phyloP scores from a whole-genome alignment of 352 stramenopile genomes.

The Thalassiosira mediterranea region DNA sequence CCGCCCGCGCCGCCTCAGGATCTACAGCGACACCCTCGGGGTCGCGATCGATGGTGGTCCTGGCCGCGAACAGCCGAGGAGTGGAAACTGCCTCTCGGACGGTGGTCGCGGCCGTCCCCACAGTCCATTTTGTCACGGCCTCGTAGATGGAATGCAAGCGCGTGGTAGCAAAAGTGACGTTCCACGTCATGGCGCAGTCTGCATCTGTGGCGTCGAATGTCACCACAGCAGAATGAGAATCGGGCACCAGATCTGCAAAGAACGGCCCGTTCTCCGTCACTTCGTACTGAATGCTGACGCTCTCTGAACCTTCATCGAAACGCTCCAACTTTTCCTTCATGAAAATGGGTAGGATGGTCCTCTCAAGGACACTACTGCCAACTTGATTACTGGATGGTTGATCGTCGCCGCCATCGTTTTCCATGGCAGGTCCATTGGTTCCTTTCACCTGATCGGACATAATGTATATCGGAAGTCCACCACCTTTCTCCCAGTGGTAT shows the following conservation, averaged over 20 bases:
- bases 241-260: constrained; percentile 45
- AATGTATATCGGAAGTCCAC: constrained; percentile 47
- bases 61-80: constrained; percentile 22
- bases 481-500: constrained; percentile 50
- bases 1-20: constrained; percentile 12
- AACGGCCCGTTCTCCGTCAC: constrained; percentile 48
- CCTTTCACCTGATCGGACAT: no score
- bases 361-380: not conserved
- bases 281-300: constrained; percentile 19
- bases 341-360: constrained; percentile 38
- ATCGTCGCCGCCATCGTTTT: no score
- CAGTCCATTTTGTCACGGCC: constrained; percentile 40
- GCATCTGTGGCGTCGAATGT: constrained; percentile 27
- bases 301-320: not conserved
- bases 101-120: constrained; percentile 34
- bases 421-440: no score
- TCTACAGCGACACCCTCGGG: not conserved
- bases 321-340: constrained; percentile 44
- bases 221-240: constrained; percentile 39
- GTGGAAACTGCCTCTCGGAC: constrained; percentile 23
- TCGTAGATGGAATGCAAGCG: constrained; percentile 29
- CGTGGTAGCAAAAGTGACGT: constrained; percentile 43
- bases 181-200: constrained; percentile 46
- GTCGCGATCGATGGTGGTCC: constrained; percentile 13
- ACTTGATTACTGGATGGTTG: not conserved